A percentile compares a stretch with the other conserved stretches of the same genome.
Evolutionary conservation across 192 early-diverging fungal genomes (phyloP).

Genomic region (Backusella liffmaniae): DNA sequence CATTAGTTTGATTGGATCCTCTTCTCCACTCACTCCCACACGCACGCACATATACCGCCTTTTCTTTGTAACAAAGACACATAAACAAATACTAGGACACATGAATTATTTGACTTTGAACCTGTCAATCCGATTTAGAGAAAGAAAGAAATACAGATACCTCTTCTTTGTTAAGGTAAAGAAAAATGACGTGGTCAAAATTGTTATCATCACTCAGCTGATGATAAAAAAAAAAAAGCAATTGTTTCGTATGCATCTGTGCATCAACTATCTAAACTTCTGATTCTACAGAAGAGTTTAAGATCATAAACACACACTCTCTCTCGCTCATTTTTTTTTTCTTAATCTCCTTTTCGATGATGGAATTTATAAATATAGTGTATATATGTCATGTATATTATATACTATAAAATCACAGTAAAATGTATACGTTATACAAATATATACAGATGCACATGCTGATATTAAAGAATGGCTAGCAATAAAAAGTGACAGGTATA

Average conservation of each 20-base stretch:
- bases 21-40: not conserved
- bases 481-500: not conserved
- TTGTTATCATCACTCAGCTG: constrained; percentile 6
- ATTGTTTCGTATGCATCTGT: constrained; percentile 7
- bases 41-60: not conserved
- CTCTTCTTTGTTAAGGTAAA: not conserved
- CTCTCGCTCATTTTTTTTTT: not conserved
- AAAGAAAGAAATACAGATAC: not conserved
- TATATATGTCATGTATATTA: too few species aligned
- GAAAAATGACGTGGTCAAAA: constrained; percentile 5
- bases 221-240: not conserved
- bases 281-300: not conserved
- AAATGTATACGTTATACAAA: too few species aligned
- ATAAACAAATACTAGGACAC: not conserved
- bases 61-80: not conserved
- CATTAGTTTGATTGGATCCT: not conserved
- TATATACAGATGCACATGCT: too few species aligned
- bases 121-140: not conserved
- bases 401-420: too few species aligned
- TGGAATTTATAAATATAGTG: not conserved
- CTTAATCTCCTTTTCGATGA: not conserved
- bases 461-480: too few species aligned
- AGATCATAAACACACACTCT: not conserved
- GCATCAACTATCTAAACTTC: constrained; percentile 7
- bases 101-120: not conserved